These are phyloP conservation scores for Aotearoamyces nothofagi DNA, from an alignment of 2,329 filamentous ascomycete species.

Conservation along the genomic window DNA sequence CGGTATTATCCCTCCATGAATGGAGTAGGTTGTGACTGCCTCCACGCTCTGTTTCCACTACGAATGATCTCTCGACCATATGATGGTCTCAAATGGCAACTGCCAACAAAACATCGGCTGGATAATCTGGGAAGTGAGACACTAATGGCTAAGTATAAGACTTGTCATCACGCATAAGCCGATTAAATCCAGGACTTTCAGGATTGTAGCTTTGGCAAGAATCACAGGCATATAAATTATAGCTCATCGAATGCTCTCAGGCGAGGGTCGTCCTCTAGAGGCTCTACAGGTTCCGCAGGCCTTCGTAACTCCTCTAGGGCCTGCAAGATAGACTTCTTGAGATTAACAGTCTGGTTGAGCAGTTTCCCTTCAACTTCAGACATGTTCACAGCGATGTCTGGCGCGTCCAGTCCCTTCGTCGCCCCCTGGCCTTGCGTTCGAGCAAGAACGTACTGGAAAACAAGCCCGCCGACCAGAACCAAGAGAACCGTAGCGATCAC, in stretches of 20 bases:
- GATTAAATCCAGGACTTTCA: too few species aligned
- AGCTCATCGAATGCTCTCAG: conserved; percentile 19
- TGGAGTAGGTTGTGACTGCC: too few species aligned
- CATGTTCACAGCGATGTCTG: conserved; percentile 6
- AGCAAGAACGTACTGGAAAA: conserved; percentile 17
- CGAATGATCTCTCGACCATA: too few species aligned
- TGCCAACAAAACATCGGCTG: too few species aligned
- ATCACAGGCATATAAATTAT: conserved; percentile 10
- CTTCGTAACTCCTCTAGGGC: conserved; percentile 33
- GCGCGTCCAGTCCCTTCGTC: conserved; percentile 8
- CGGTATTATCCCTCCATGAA: too few species aligned
- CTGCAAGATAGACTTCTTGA: conserved; percentile 41
- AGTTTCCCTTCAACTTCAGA: conserved; percentile 8
- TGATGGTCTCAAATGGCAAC: too few species aligned
- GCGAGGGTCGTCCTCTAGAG: conserved; percentile 14
- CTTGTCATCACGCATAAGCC: too few species aligned
- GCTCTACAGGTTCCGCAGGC: not conserved
- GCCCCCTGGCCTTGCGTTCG: conserved; percentile 3
- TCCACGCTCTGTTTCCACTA: too few species aligned
- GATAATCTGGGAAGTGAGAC: too few species aligned
- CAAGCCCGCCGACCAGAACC: conserved; percentile 30
- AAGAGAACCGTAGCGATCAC: conserved; percentile 30
- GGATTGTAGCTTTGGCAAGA: conserved; percentile 2
- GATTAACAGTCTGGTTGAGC: conserved; percentile 1
- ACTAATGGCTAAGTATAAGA: too few species aligned